phyloP scores from a whole-genome alignment of 2,329 filamentous ascomycete species.

The Cladophialophora carrionii region DNA sequence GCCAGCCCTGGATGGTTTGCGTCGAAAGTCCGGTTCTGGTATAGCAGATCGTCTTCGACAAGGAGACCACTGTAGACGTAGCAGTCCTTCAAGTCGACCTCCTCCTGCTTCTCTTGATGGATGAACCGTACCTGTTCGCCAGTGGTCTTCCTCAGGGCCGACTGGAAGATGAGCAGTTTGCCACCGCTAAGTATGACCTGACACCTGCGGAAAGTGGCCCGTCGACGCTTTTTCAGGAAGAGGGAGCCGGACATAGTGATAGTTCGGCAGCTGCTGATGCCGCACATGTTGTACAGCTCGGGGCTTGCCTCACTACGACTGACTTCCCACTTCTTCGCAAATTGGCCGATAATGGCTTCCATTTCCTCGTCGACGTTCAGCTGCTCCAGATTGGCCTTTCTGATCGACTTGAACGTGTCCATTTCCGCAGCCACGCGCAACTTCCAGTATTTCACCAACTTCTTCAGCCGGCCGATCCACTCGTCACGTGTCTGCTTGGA shows the following conservation, averaged over 20 bases:
- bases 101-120: conserved; percentile 63
- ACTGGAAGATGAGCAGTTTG: conserved; percentile 65
- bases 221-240: conserved; percentile 66
- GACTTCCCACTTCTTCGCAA: conserved; percentile 70
- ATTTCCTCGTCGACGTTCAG: conserved; percentile 68
- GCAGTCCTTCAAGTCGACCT: conserved; percentile 64
- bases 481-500: conserved; percentile 61
- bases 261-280: conserved; percentile 64
- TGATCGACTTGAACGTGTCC: conserved; percentile 59
- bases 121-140: conserved; percentile 63
- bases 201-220: conserved; percentile 63
- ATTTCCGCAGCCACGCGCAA: conserved; percentile 60
- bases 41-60: conserved; percentile 63
- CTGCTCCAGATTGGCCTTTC: conserved; percentile 61
- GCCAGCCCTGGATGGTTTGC: conserved; percentile 37
- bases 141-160: conserved; percentile 58
- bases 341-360: conserved; percentile 68
- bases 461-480: conserved; percentile 63
- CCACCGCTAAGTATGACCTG: conserved; percentile 64
- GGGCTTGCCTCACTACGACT: conserved; percentile 65
- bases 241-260: conserved; percentile 65
- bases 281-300: conserved; percentile 69
- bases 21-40: conserved; percentile 40
- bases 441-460: conserved; percentile 66
- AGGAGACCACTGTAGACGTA: conserved; percentile 68